Conservation (phyloP, 805 yeast genomes). For the Candida alai region DNA sequence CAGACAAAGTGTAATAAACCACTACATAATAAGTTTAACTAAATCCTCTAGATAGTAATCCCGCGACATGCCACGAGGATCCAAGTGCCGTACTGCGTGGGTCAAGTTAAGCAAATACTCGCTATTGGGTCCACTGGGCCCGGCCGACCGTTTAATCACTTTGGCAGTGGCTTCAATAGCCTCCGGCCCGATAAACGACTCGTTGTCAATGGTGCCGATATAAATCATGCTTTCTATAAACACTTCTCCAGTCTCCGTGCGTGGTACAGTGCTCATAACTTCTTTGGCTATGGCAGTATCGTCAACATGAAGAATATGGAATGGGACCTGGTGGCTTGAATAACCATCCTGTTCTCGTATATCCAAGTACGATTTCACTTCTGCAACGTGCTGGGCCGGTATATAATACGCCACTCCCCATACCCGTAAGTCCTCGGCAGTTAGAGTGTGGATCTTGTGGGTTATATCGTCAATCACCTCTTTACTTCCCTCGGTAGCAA, state of each 20-base stretch:
- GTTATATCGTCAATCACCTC: conserved; percentile 14
- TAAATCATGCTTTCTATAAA: conserved; percentile 61
- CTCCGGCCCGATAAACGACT: conserved; percentile 85
- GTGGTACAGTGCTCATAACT: conserved; percentile 13
- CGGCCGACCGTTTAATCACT: conserved; percentile 52
- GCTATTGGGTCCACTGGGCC: conserved; percentile 79
- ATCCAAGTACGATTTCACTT: conserved; percentile 69
- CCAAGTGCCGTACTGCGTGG: conserved; percentile 36
- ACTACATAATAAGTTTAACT: conserved; percentile 6
- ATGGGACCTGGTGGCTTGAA: conserved; percentile 61
- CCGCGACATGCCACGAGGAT: conserved; percentile 12
- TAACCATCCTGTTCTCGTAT: conserved; percentile 89
- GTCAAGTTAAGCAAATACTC: conserved; percentile 64
- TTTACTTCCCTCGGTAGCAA: conserved; percentile 4
- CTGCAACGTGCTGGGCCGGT: conserved; percentile 50
- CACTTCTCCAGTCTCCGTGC: conserved; percentile 32
- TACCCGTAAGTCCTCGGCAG: conserved; percentile 46
- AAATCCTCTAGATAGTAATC: conserved; percentile 38
- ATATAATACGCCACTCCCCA: conserved; percentile 87
- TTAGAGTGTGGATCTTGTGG: conserved; percentile 18
- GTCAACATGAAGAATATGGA: conserved; percentile 40
- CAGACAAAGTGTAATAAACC: too few species aligned
- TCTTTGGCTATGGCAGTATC: conserved; percentile 8
- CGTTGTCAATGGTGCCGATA: conserved; percentile 78
- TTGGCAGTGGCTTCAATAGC: conserved; percentile 52